These are phyloP conservation scores for Fragaria iinumae DNA, from an alignment of 306 rosid genomes.

Conservation along the genomic window DNA sequence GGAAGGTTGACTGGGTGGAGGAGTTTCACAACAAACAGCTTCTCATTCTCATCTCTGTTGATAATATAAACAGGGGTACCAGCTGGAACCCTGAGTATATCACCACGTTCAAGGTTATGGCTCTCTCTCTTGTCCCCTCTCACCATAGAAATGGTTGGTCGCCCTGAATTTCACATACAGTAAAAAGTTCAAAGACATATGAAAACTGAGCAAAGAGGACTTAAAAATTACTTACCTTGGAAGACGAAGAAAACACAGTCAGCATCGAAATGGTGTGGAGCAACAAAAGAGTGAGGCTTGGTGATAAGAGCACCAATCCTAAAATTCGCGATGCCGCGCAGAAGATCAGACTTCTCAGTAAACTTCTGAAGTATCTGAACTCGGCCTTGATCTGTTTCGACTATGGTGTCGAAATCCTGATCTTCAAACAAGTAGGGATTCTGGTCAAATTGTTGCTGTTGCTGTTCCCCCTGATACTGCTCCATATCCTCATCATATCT, in stretches of 20 bases:
- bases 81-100: constrained; percentile 47
- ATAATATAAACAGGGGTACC: constrained; percentile 53
- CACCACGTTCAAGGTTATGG: constrained; percentile 54
- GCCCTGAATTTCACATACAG: constrained; percentile 34
- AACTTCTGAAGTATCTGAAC: constrained; percentile 45
- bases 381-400: constrained; percentile 51
- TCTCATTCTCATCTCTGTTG: constrained; percentile 57
- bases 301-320: constrained; percentile 51
- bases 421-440: constrained; percentile 50
- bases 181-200: background rate
- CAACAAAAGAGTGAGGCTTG: constrained; percentile 37
- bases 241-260: constrained; percentile 45
- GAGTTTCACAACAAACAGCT: constrained; percentile 43
- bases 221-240: constrained; percentile 33
- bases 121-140: constrained; percentile 42
- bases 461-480: constrained; percentile 2
- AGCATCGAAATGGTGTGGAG: constrained; percentile 60
- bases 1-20: constrained; percentile 42
- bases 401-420: constrained; percentile 32
- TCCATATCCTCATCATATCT: background rate
- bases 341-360: constrained; percentile 40
- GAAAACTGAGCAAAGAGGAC: background rate
- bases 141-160: constrained; percentile 47
- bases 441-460: constrained; percentile 7
- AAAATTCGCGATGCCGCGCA: constrained; percentile 53